phyloP scores from a whole-genome alignment of 352 stramenopile genomes.

The Phytopythium sindhum region DNA sequence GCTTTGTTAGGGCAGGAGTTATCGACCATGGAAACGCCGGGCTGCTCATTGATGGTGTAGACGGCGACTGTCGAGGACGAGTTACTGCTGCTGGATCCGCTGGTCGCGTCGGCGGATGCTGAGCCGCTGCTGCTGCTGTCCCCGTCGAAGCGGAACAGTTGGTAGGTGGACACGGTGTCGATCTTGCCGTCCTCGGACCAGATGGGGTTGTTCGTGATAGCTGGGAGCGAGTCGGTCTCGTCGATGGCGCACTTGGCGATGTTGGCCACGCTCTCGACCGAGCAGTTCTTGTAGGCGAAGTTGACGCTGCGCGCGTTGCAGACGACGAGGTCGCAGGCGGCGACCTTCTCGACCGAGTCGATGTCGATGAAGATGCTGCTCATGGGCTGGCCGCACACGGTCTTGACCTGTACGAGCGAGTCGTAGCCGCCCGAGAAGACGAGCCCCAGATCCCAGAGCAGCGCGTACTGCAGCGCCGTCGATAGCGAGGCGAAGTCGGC shows the following conservation, averaged over 20 bases:
- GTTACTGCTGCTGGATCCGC: not conserved
- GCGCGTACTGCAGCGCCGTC: slow-evolving; percentile 19
- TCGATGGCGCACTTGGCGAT: slow-evolving; percentile 5
- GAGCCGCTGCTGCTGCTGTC: not conserved
- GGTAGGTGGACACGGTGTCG: not conserved
- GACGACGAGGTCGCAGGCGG: not conserved
- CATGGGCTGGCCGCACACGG: slow-evolving; percentile 17
- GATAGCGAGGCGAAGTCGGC: slow-evolving; percentile 8
- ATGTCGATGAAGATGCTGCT: slow-evolving; percentile 29
- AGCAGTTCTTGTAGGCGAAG: slow-evolving; percentile 5
- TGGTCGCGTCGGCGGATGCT: no score
- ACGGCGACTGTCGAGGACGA: not conserved
- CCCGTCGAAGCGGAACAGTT: not conserved
- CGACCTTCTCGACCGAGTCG: not conserved
- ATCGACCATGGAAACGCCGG: not conserved
- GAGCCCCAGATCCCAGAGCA: slow-evolving; percentile 35
- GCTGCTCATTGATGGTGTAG: slow-evolving; percentile 14
- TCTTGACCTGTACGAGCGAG: slow-evolving; percentile 10
- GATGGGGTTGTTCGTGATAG: not conserved
- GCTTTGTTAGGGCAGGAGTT: slow-evolving; percentile 9
- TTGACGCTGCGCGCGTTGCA: slow-evolving; percentile 9
- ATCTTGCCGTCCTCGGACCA: slow-evolving; percentile 8
- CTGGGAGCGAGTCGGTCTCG: not conserved
- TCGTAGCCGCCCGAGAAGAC: slow-evolving; percentile 7
- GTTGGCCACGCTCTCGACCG: not conserved